Evolutionary conservation across 108 stramenopile species (phyloP).

Genomic region (Nitzschia sp.): DNA sequence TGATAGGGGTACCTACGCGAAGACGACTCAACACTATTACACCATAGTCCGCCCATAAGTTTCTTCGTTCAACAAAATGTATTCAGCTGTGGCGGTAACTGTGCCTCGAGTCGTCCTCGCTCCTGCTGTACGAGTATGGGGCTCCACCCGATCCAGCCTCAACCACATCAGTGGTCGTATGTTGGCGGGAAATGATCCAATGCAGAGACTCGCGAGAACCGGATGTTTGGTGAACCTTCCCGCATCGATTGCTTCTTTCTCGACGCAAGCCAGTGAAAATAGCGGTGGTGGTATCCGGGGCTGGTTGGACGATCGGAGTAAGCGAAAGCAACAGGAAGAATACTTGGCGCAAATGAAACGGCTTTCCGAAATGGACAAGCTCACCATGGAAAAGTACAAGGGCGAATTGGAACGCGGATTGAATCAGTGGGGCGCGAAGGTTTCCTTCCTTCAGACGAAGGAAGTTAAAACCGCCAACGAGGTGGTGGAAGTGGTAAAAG

Average conservation of each 20-base stretch:
- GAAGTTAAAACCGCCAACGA: constrained; percentile 69
- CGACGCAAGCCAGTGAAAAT: constrained; percentile 3
- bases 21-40: no score
- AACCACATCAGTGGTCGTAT: not conserved
- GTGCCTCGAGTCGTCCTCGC: no score
- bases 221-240: not conserved
- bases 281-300: constrained; percentile 35
- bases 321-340: constrained; percentile 55
- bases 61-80: no score
- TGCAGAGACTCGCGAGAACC: not conserved
- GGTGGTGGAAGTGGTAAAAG: constrained; percentile 48
- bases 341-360: constrained; percentile 67
- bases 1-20: no score
- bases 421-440: constrained; percentile 50
- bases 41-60: no score
- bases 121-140: no score
- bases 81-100: no score
- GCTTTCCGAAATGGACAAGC: constrained; percentile 61
- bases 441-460: constrained; percentile 62
- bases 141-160: no score
- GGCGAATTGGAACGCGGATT: constrained; percentile 60
- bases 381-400: constrained; percentile 63
- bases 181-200: not conserved
- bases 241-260: constrained; percentile 1
- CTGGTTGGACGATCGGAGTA: constrained; percentile 47